Percentiles rank a stretch among this genome's conserved stretches.
Conservation (phyloP, 805 yeast species). For the Ogataea salicorniae region DNA sequence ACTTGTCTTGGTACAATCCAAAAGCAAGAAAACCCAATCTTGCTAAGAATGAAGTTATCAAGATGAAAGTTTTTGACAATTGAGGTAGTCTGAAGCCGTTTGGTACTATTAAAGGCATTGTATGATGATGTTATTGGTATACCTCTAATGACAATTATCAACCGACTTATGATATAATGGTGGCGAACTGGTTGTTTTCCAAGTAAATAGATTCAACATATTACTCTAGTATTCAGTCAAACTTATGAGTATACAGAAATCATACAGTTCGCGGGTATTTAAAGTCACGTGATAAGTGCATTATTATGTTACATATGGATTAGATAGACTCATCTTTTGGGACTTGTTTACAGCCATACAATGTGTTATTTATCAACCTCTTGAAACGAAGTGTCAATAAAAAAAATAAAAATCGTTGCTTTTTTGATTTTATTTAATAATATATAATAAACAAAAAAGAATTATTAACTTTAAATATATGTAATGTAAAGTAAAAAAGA, state of each 20-base stretch:
- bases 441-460: conserved; percentile 7
- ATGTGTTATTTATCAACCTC: not conserved
- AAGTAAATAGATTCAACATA: no score
- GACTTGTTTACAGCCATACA: no score
- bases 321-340: no score
- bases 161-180: no score
- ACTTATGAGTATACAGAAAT: no score
- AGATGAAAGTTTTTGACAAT: conserved; percentile 11
- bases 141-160: not conserved
- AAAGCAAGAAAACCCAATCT: conserved; percentile 64
- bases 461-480: conserved; percentile 10
- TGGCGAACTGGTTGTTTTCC: no score
- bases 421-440: conserved; percentile 5
- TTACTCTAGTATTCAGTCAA: no score
- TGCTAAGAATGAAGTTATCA: conserved; percentile 25
- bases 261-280: no score
- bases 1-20: conserved; percentile 83
- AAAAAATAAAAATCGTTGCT: conserved; percentile 6
- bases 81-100: not conserved
- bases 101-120: conserved; percentile 10
- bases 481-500: conserved; percentile 5
- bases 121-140: not conserved
- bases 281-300: no score
- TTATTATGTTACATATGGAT: no score
- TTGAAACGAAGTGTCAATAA: not conserved